Evolutionary conservation across 352 stramenopile species (phyloP).

Genomic region (Pythium brachiatum): DNA sequence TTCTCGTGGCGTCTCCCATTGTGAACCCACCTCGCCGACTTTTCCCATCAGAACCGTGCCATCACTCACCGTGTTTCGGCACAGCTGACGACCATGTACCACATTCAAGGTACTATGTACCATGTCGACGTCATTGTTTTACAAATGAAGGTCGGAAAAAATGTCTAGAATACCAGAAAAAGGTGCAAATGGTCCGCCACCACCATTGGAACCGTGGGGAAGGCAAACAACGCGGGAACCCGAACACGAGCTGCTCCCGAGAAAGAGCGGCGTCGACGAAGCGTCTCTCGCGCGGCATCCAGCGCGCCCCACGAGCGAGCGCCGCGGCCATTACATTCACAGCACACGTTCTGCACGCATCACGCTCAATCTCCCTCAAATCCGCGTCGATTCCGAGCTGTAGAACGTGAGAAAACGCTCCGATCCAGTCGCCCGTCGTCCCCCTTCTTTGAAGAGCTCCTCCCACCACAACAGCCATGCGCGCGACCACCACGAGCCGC

Average conservation of each 20-base stretch:
- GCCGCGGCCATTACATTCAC: background rate
- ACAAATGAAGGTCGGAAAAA: conserved; percentile 4
- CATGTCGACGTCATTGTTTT: background rate
- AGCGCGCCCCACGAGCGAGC: background rate
- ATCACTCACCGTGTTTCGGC: conserved; percentile 5
- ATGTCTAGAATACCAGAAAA: conserved; percentile 16
- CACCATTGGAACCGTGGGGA: conserved; percentile 22
- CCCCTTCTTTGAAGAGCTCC: background rate
- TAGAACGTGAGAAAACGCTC: background rate
- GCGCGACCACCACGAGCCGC: background rate
- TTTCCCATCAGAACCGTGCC: background rate
- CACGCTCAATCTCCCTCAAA: background rate
- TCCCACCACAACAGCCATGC: background rate
- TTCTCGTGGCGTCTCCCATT: too few relatives aligned
- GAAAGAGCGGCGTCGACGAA: background rate
- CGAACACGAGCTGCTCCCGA: background rate
- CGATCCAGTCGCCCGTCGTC: background rate
- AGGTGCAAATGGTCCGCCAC: conserved; percentile 4
- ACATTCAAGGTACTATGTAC: conserved; percentile 9
- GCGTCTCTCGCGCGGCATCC: background rate
- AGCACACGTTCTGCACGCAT: background rate
- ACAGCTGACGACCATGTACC: conserved; percentile 8
- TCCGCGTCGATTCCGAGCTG: background rate
- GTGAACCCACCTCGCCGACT: background rate
- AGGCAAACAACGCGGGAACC: conserved; percentile 2